Conservation (phyloP, 2,329 filamentous ascomycete species). For the Alternaria ventricosa region DNA sequence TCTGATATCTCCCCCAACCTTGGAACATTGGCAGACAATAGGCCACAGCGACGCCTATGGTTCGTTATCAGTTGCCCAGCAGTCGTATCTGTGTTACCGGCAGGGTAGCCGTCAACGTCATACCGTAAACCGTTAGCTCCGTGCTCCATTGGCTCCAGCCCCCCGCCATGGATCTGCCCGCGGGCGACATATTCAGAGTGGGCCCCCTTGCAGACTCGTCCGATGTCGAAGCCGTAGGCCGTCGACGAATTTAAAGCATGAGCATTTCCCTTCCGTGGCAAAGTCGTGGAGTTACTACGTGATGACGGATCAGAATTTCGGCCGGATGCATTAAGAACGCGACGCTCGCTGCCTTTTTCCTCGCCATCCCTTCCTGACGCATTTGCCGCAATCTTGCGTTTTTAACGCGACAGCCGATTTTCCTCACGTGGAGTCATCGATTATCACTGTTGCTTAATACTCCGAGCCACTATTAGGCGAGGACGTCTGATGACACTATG, state of each 20-base stretch:
- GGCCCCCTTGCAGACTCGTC: slow-evolving; percentile 15
- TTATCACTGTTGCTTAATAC: neutral
- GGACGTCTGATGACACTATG: slow-evolving; percentile 24
- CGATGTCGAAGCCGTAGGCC: slow-evolving; percentile 3
- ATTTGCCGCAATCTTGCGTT: neutral
- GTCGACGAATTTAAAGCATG: slow-evolving; percentile 29
- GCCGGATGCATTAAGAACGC: slow-evolving; percentile 18
- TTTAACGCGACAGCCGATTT: neutral
- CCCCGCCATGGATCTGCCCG: slow-evolving; percentile 25
- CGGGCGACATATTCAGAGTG: slow-evolving; percentile 4
- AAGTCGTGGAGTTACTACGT: slow-evolving; percentile 10
- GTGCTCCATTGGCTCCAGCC: slow-evolving; percentile 30
- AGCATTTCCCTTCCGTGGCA: slow-evolving; percentile 17
- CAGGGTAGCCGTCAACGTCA: slow-evolving; percentile 25
- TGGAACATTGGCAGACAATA: slow-evolving; percentile 26
- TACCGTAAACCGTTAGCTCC: slow-evolving; percentile 27
- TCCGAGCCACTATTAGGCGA: neutral
- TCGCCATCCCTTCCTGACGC: neutral
- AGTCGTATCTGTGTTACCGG: slow-evolving; percentile 18
- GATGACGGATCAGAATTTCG: slow-evolving; percentile 29
- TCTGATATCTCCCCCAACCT: slow-evolving; percentile 20
- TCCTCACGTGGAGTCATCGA: slow-evolving; percentile 9
- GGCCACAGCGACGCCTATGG: slow-evolving; percentile 19
- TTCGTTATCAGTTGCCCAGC: slow-evolving; percentile 29
- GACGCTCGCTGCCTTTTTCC: neutral